Evolutionary conservation across 2,329 filamentous ascomycete genomes (phyloP).

Genomic region (Annulohypoxylon truncatum): DNA sequence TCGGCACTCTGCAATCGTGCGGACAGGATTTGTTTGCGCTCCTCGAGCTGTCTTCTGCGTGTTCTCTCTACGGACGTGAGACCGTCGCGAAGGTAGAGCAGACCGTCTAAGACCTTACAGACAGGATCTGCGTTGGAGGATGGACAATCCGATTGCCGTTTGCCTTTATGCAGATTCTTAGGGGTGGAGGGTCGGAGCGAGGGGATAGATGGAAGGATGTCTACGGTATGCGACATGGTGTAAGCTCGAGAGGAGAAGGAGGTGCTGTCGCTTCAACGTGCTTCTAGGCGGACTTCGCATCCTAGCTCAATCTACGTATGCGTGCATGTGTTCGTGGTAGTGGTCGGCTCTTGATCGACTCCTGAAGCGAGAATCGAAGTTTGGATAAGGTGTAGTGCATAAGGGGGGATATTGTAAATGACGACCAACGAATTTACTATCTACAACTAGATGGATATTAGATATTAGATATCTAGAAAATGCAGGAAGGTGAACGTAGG

Average conservation of each 20-base stretch:
- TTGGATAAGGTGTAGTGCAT: background rate
- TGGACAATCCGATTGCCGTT: conserved; percentile 8
- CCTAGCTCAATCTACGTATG: conserved; percentile 4
- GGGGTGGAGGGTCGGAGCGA: conserved; percentile 27
- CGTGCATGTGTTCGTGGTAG: background rate
- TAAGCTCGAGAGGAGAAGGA: conserved; percentile 10
- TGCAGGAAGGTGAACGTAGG: background rate
- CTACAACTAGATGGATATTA: background rate
- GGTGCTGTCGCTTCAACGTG: conserved; percentile 13
- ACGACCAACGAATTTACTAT: background rate
- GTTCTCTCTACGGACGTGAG: conserved; percentile 62
- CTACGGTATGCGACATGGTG: conserved; percentile 45
- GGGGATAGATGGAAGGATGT: conserved; percentile 39
- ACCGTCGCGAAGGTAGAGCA: conserved; percentile 65
- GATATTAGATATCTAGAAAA: background rate
- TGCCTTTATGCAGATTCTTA: conserved; percentile 16
- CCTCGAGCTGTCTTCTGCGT: conserved; percentile 60
- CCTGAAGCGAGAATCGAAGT: background rate
- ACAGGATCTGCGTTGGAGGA: conserved; percentile 43
- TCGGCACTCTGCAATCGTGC: conserved; percentile 75
- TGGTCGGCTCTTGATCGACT: background rate
- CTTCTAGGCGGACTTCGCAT: conserved; percentile 24
- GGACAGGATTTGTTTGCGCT: conserved; percentile 71
- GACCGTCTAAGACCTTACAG: conserved; percentile 55
- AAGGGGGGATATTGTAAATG: background rate